Conservation (phyloP, 2,329 filamentous ascomycete genomes). For the Cladosporium sp. region DNA sequence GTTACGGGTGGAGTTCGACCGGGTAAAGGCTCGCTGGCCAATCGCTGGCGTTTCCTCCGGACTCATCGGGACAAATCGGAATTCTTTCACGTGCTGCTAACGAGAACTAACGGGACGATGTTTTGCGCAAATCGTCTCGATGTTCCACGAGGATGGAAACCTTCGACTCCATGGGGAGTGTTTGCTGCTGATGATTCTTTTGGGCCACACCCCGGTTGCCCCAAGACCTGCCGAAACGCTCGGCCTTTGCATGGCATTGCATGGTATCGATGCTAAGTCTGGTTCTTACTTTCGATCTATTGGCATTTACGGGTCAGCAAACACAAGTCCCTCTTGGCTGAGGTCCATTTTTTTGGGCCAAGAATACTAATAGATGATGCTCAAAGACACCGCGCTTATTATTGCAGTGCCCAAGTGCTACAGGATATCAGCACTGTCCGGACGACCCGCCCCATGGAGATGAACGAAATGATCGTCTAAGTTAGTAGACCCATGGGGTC, state of each 20-base stretch:
- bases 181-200: not conserved
- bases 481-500: not conserved
- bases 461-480: not conserved
- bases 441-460: constrained; percentile 1
- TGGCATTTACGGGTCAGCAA: not conserved
- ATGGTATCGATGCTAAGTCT: not conserved
- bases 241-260: not conserved
- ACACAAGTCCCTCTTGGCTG: not conserved
- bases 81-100: not conserved
- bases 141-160: constrained; percentile 1
- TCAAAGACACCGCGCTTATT: no score
- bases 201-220: not conserved
- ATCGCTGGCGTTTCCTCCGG: not conserved
- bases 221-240: constrained; percentile 3
- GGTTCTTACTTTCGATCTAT: not conserved
- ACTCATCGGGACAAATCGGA: not conserved
- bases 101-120: not conserved
- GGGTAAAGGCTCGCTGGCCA: not conserved
- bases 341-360: not conserved
- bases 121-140: constrained; percentile 1
- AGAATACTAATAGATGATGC: no score
- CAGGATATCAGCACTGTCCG: not conserved
- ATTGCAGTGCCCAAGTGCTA: no score
- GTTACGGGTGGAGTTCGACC: not conserved
- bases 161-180: constrained; percentile 6